A percentile compares a stretch with the other conserved stretches of the same genome.
Conservation (phyloP, 768 basidiomycete genomes). For the Termitomyces titanicus region DNA sequence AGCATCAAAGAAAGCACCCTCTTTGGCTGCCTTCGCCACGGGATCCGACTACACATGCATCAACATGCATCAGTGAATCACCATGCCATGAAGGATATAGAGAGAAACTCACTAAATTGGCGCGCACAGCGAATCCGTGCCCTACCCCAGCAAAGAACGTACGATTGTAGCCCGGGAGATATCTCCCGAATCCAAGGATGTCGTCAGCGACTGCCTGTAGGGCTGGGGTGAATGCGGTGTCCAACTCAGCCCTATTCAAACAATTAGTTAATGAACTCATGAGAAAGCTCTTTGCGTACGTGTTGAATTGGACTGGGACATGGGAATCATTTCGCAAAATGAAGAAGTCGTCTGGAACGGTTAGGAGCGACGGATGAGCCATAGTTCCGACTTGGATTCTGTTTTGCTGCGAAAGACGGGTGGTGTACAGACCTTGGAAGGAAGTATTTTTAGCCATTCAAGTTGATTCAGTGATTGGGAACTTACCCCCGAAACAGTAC, state of each 20-base stretch:
- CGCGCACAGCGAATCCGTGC: constrained; percentile 16
- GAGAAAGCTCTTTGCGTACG: constrained; percentile 1
- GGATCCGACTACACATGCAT: constrained; percentile 12
- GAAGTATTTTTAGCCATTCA: not conserved
- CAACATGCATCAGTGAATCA: not conserved
- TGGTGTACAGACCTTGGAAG: constrained; percentile 23
- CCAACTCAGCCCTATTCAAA: constrained; percentile 10
- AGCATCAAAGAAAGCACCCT: constrained; percentile 16
- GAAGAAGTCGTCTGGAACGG: constrained; percentile 31
- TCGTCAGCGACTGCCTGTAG: constrained; percentile 12
- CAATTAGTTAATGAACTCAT: not conserved
- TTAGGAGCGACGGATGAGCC: constrained; percentile 32
- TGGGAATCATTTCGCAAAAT: constrained; percentile 9
- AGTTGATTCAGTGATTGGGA: not conserved
- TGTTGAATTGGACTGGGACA: constrained; percentile 15
- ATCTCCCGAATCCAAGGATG: constrained; percentile 12
- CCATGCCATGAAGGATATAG: not conserved
- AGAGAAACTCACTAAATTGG: constrained; percentile 10
- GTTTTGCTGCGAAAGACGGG: constrained; percentile 28
- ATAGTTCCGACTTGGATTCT: constrained; percentile 24
- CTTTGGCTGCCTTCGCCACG: constrained; percentile 14
- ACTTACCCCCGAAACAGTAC: constrained; percentile 31
- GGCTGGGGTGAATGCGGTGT: constrained; percentile 9
- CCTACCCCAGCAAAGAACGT: constrained; percentile 14
- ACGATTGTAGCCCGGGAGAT: constrained; percentile 13